Conservation (phyloP, 2,329 filamentous ascomycete genomes). For the Ceratocystis destructans region DNA sequence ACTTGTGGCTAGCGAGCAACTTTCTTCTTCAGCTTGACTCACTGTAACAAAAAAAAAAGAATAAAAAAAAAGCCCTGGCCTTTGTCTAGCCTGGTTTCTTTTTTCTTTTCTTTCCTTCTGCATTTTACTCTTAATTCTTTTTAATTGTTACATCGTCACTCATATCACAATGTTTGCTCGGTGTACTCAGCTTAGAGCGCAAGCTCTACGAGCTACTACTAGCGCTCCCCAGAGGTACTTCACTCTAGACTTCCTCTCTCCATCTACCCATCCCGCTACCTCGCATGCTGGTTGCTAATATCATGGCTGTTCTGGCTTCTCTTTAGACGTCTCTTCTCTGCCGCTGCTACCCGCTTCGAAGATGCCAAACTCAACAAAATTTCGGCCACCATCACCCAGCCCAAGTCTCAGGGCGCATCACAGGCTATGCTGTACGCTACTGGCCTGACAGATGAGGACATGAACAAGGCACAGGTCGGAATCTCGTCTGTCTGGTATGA, state of each 20-base stretch:
- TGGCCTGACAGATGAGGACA: constrained; percentile 69
- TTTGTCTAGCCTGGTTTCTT: neutral
- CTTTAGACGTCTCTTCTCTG: constrained; percentile 37
- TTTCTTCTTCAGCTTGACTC: neutral
- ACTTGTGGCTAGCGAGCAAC: neutral
- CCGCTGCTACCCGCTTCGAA: constrained; percentile 35
- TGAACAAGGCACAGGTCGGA: constrained; percentile 93
- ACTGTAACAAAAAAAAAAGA: neutral
- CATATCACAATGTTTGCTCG: constrained; percentile 21
- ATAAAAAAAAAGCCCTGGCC: neutral
- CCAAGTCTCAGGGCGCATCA: constrained; percentile 93
- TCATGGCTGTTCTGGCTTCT: neutral
- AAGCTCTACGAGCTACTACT: constrained; percentile 21
- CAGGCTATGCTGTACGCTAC: constrained; percentile 99
- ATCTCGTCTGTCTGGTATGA: constrained; percentile 98
- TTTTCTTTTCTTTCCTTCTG: neutral
- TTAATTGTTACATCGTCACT: constrained; percentile 11
- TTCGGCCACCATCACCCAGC: constrained; percentile 78
- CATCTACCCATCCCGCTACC: neutral
- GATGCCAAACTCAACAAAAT: constrained; percentile 58
- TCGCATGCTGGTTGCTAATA: constrained; percentile 12
- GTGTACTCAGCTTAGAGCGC: constrained; percentile 20
- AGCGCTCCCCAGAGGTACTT: constrained; percentile 17
- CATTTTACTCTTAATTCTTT: neutral
- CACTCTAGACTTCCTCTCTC: neutral